These are phyloP conservation scores for Rutstroemia sp. DNA, from an alignment of 2,329 filamentous ascomycete genomes.

Conservation along the genomic window DNA sequence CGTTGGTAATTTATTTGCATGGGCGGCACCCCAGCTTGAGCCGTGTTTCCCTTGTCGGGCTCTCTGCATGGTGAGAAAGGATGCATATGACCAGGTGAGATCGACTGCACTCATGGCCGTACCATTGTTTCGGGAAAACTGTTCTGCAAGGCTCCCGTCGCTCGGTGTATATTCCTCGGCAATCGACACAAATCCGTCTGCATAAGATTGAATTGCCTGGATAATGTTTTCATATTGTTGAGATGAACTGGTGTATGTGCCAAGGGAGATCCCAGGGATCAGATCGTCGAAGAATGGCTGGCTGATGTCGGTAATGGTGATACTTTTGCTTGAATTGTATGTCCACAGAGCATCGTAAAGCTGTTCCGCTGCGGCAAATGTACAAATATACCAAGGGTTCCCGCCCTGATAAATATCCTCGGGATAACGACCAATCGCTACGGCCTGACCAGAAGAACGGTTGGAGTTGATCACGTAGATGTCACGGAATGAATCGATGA, in stretches of 20 bases:
- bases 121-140: constrained; percentile 50
- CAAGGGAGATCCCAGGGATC: constrained; percentile 46
- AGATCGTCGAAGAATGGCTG: constrained; percentile 66
- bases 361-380: constrained; percentile 45
- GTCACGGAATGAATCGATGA: constrained; percentile 65
- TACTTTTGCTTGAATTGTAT: constrained; percentile 55
- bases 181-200: constrained; percentile 45
- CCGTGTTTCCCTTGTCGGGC: constrained; percentile 48
- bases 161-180: constrained; percentile 42
- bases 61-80: constrained; percentile 54
- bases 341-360: constrained; percentile 59
- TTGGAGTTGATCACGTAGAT: constrained; percentile 60
- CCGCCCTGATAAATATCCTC: constrained; percentile 70
- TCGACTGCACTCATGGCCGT: constrained; percentile 53
- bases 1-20: constrained; percentile 21
- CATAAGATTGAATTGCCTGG: constrained; percentile 54
- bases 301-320: constrained; percentile 56
- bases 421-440: constrained; percentile 57
- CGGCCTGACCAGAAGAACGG: constrained; percentile 50
- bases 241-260: constrained; percentile 58
- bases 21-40: constrained; percentile 43
- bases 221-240: constrained; percentile 41
- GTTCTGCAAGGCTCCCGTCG: constrained; percentile 58
- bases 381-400: constrained; percentile 63
- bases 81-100: constrained; percentile 66